Evolutionary conservation across 257 asterid genomes (phyloP).

Genomic region (Solanum lignicaule): DNA sequence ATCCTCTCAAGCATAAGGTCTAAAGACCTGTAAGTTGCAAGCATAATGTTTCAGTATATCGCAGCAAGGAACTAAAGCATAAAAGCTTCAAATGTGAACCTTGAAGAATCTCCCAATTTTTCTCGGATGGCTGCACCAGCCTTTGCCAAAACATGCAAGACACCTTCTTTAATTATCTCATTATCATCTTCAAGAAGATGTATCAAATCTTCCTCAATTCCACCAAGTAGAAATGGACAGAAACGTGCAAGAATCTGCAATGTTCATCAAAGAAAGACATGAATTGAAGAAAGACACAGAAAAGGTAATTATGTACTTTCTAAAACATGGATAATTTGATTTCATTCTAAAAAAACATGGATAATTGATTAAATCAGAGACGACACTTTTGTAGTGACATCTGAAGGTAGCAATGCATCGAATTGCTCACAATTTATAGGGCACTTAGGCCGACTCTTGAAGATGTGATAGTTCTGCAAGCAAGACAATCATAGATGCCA

Average conservation of each 20-base stretch:
- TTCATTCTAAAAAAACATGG: not conserved
- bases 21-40: conserved; percentile 51
- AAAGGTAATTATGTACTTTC: not conserved
- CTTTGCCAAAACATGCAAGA: conserved; percentile 91
- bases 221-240: conserved; percentile 75
- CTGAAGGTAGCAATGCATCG: not conserved
- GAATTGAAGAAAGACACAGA: not conserved
- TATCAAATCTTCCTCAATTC: conserved; percentile 80
- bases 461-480: not conserved
- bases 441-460: not conserved
- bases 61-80: not conserved
- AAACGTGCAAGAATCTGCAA: conserved; percentile 92
- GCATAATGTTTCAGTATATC: conserved; percentile 8
- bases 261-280: conserved; percentile 10
- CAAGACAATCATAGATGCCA: not conserved
- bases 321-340: not conserved
- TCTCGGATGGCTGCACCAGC: conserved; percentile 98
- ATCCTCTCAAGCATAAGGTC: conserved; percentile 97
- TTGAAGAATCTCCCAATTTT: conserved; percentile 84
- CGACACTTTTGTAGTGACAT: not conserved
- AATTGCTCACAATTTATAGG: not conserved
- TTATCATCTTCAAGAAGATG: conserved; percentile 93
- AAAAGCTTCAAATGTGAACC: conserved; percentile 27
- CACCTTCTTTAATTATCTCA: conserved; percentile 94
- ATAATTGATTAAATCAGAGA: not conserved